Percentiles rank a stretch among this genome's conserved stretches.
These are phyloP conservation scores for Suhomyces guaymorum DNA, from an alignment of 1,139 yeast genomes.

Conservation along the genomic window DNA sequence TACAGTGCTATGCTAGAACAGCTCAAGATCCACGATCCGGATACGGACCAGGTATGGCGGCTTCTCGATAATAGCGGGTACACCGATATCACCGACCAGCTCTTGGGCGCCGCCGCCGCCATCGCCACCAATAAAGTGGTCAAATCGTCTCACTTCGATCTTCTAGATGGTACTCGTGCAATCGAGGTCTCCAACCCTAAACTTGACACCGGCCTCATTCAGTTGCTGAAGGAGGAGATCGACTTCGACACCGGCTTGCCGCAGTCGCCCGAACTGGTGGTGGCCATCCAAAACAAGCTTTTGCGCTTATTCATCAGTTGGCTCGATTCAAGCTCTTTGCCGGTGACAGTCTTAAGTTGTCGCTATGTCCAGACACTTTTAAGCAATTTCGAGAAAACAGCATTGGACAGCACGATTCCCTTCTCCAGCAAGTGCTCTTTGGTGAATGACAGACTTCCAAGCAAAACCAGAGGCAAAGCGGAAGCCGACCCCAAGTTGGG, in stretches of 20 bases:
- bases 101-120: slow-evolving; percentile 32
- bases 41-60: slow-evolving; percentile 2
- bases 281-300: slow-evolving; percentile 46
- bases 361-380: slow-evolving; percentile 60
- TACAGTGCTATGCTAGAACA: slow-evolving; percentile 11
- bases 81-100: slow-evolving; percentile 45
- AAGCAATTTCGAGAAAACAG: slow-evolving; percentile 22
- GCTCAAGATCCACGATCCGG: slow-evolving; percentile 9
- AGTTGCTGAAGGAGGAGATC: slow-evolving; percentile 41
- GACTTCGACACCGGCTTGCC: slow-evolving; percentile 38
- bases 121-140: slow-evolving; percentile 47
- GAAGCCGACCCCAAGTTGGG: slow-evolving; percentile 1
- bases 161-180: slow-evolving; percentile 76
- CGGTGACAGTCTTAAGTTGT: slow-evolving; percentile 65
- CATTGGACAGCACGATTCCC: slow-evolving; percentile 2
- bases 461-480: slow-evolving; percentile 3
- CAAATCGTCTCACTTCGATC: slow-evolving; percentile 53
- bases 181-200: slow-evolving; percentile 62
- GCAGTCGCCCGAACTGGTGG: slow-evolving; percentile 33
- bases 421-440: slow-evolving; percentile 13
- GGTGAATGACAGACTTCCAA: slow-evolving; percentile 10
- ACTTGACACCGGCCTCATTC: slow-evolving; percentile 62
- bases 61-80: slow-evolving; percentile 10
- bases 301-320: slow-evolving; percentile 54
- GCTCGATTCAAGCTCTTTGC: slow-evolving; percentile 62